These are phyloP conservation scores for Rauvolfia tetraphylla DNA, from an alignment of 257 asterid genomes.

Conservation along the genomic window DNA sequence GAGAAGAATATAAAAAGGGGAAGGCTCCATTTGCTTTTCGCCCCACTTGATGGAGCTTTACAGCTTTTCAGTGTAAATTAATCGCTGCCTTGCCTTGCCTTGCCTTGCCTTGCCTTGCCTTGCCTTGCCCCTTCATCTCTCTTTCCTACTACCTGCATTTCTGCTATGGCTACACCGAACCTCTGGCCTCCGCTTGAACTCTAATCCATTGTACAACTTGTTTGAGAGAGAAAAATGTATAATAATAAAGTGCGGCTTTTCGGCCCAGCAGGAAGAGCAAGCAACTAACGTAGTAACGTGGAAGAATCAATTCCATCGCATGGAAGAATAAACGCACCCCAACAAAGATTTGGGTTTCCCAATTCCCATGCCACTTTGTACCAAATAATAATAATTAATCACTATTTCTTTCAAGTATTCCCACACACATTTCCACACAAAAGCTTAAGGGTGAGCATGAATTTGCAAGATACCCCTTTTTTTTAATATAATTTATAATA, in stretches of 20 bases:
- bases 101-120: too few species aligned
- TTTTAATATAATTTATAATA: too few species aligned
- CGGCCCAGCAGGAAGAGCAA: slow-evolving; percentile 13
- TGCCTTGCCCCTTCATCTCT: too few species aligned
- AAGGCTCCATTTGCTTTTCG: slow-evolving; percentile 20
- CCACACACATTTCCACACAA: not conserved
- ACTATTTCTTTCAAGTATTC: not conserved
- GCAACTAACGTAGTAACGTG: slow-evolving; percentile 27
- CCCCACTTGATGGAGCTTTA: slow-evolving; percentile 16
- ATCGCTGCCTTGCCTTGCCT: too few species aligned
- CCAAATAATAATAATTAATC: not conserved
- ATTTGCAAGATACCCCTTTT: too few species aligned
- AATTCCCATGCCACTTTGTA: slow-evolving; percentile 16
- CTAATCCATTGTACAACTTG: too few species aligned
- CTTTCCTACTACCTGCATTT: too few species aligned
- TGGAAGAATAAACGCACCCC: slow-evolving; percentile 50
- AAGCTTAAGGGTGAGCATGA: not conserved
- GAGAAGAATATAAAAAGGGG: slow-evolving; percentile 7
- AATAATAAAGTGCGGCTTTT: not conserved
- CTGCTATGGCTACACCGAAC: too few species aligned
- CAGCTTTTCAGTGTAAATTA: slow-evolving; percentile 10
- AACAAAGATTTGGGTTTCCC: slow-evolving; percentile 43
- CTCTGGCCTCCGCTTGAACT: too few species aligned
- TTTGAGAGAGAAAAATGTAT: too few species aligned
- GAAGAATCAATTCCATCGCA: slow-evolving; percentile 42